Percentiles rank a stretch among this genome's conserved stretches.
phyloP scores from a whole-genome alignment of 1,284 basidiomycete genomes.

The Fomitopsis schrenkii region DNA sequence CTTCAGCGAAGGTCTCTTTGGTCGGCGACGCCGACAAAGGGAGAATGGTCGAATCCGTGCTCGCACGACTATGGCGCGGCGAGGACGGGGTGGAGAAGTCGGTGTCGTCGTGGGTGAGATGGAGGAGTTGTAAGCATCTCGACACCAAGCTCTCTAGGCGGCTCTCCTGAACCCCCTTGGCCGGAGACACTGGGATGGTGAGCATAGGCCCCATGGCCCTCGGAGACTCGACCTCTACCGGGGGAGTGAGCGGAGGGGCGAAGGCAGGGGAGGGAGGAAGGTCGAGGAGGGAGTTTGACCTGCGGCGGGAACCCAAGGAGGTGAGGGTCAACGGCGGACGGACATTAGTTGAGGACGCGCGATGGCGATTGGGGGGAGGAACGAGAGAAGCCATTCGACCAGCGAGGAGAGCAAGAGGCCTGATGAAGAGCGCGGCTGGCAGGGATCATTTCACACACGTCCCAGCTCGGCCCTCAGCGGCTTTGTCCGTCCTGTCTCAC shows the following conservation, averaged over 20 bases:
- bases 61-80: constrained; percentile 38
- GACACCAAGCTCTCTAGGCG: constrained; percentile 33
- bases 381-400: constrained; percentile 26
- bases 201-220: constrained; percentile 15
- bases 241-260: constrained; percentile 21
- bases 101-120: constrained; percentile 25
- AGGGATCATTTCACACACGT: not conserved
- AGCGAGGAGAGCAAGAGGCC: constrained; percentile 14
- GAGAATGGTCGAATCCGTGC: constrained; percentile 54
- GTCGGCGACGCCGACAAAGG: constrained; percentile 64
- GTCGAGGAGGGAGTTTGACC: constrained; percentile 36
- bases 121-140: constrained; percentile 48
- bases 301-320: constrained; percentile 49
- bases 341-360: constrained; percentile 60
- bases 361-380: constrained; percentile 40
- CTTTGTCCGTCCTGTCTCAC: not conserved
- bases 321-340: constrained; percentile 48
- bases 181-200: constrained; percentile 12
- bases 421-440: constrained; percentile 9
- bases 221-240: constrained; percentile 14
- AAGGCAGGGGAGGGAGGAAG: constrained; percentile 25
- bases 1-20: constrained; percentile 46
- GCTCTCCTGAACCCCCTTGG: constrained; percentile 16
- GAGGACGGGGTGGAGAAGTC: constrained; percentile 37
- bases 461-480: not conserved